phyloP scores from a whole-genome alignment of 148 eudicot species.

The Nepenthes mirabilis region DNA sequence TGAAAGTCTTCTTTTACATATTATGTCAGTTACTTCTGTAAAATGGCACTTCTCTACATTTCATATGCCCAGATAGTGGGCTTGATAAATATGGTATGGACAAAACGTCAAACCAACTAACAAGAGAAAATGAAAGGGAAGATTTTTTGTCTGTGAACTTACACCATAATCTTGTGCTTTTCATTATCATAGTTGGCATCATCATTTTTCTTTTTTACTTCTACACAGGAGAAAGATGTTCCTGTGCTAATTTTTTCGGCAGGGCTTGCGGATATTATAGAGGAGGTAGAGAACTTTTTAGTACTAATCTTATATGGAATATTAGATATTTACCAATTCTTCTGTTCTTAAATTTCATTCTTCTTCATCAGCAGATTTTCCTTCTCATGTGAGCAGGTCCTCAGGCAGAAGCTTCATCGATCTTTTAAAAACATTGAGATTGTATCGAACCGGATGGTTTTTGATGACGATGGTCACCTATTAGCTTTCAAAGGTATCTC shows the following conservation, averaged over 20 bases:
- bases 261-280: conserved; percentile 91
- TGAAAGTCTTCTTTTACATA: too few relatives aligned
- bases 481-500: conserved; percentile 65
- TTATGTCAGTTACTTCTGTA: too few relatives aligned
- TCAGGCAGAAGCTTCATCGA: conserved; percentile 67
- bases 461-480: conserved; percentile 52
- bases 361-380: not conserved
- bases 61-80: too few relatives aligned
- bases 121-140: too few relatives aligned
- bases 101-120: not conserved
- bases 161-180: not conserved
- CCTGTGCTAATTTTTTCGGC: conserved; percentile 94
- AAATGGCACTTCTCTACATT: too few relatives aligned
- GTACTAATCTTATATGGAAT: conserved; percentile 1
- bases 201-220: conserved; percentile 5
- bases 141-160: not conserved
- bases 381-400: conserved; percentile 38
- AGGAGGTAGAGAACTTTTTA: conserved; percentile 49
- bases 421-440: conserved; percentile 69
- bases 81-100: not conserved
- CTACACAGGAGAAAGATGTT: conserved; percentile 56
- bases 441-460: conserved; percentile 86
- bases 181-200: conserved; percentile 1
- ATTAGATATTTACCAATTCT: not conserved
- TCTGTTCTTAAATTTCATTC: too few relatives aligned